Evolutionary conservation across 2,329 filamentous ascomycete genomes (phyloP), one percentile per base, ranked within the genome.

Genomic region (Colletotrichum shisoi): DNA sequence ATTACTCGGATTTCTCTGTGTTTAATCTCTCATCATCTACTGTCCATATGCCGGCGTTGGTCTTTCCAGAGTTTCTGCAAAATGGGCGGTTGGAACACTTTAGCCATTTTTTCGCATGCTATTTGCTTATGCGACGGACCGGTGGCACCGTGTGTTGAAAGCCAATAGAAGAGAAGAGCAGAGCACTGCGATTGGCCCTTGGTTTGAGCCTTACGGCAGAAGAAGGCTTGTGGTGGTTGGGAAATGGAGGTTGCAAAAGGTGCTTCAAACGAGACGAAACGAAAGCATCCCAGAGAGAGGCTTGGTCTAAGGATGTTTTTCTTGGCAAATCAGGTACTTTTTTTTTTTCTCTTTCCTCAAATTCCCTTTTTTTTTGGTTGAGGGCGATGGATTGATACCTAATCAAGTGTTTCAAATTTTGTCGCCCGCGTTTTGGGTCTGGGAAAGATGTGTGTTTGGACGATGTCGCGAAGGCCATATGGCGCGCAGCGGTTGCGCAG

Each of bases 31-130:
- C 31, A 46, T 60, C 46, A 66, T 64, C 49, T 67, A 64, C 53
- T 68, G 62, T 67, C 46, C 66, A 68, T 66, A 67, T 62, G 27
- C 49, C 56, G 66, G 66, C 66, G 62, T 68, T 67, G 37, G 57
- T 58, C 37, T 45, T 42, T 48, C 21, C 53, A 53, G 46, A 49
- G 27, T 49, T 54, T 48, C 40, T 37, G 19, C 31, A 58, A 49
- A 42, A 58, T 44, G n/a, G n/a, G 53, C 40, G 53, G 64, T 40
- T 42, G 40, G 46, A 31, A 37, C 21, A 37, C 34, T 53, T 19
- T 24, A 40, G 64, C 40, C 52, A 40, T 24, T 48, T 52, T 57
- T 54, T 63, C 57, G 64, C 61, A 64, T 51, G 54, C 37, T 3
- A 31, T 54, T 31, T 4, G 34, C 24, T 5, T 11, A 46, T 45